Evolutionary conservation across 148 eudicot genomes (phyloP), one percentile per base, ranked within the genome.

Genomic region (Amaranthus palmeri): DNA sequence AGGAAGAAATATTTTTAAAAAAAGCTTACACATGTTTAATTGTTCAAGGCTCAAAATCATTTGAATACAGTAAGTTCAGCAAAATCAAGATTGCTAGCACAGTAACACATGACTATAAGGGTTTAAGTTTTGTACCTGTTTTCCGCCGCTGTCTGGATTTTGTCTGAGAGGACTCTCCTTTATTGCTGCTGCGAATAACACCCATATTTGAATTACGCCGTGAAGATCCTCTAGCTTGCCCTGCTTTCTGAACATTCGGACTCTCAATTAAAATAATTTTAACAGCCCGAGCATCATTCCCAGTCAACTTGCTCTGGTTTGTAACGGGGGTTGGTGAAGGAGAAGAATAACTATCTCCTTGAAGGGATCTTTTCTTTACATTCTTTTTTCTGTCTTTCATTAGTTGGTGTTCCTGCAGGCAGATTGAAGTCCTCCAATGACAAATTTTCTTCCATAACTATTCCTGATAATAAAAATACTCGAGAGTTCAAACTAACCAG

Each of bases 361-460:
- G 90, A 69, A 85, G 76, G 57, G 82, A 73, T 68, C 86, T 84
- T 72, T 85, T 92, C 68, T 84, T 88, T 64, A 75, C 84, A 72
- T 77, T 82, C 87, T 88, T 96, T 58, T 87, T 92, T 66, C 93
- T 83, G 72, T 96, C 99, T 77, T 88, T 96, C 71, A 84, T 67
- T 48, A 96, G 92, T 86, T 96, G 99, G 81, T 84, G 88, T 75
- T 84, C 99, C 99, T 96, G 63, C 79, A 92, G 46, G 69, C 44
- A 63, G 75, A 77, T 71, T 42, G 11, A 51, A 73, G 71, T 6
- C 41, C 56, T 18, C 75, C 71, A 82, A 76, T 69, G 43, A 15
- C 65, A 54, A 68, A 72, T 56, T 74, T 76, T 66, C 65, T 67
- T 59, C 47, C 6, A 13, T 51, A 73, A 69, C 44, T 54, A 15